Evolutionary conservation across 148 eudicot species (phyloP), one percentile per base, ranked within the genome.

Genomic region (Chenopodium berlandieri): DNA sequence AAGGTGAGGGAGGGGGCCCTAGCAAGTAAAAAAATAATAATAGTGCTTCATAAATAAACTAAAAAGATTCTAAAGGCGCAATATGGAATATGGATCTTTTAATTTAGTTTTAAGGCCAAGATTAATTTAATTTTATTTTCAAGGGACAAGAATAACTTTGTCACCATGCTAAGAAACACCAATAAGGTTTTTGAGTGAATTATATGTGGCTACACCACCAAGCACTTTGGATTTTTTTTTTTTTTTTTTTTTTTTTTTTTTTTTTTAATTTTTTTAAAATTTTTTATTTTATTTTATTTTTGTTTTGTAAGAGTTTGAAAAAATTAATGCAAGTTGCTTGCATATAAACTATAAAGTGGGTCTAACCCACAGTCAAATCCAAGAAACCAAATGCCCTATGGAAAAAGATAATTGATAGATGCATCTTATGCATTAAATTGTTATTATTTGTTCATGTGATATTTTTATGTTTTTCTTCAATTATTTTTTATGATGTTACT

Each of bases 111-210:
- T 3, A 83, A 32, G 77, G 77, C 40, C 72, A 78, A 47, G 30
- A 82, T 75, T 58, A 50, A 37, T 37, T 37, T 37, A 75, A 37
- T 16, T 31, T 74, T 71, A 81, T 44, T 64, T 75, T 12, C 9
- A 81, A 74, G 76, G 75, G 72, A 83, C 78, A 78, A 71, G 81
- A 83, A 83, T 78, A 83, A 83, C 13, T 77, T 83, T 83, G 85
- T 83, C 81, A 83, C 81, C 81, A 83, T 63, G 78, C 66, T 66
- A 83, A 63, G 85, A 78, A 47, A 78, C 85, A 83, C 85, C 78
- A 83, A 78, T 78, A 14, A 58, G 64, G 54, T 2, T 2, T 31
- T 34, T 37, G 60, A 44, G 22, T 52, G 58, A 52, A 75, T 75
- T 56, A 16, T 56, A 40, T 82, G 80, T 76, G 73, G 80, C 76